Percentiles rank a stretch among this genome's conserved stretches.
These are phyloP conservation scores for Agrostemma githago DNA, from an alignment of 148 eudicot species.

Conservation along the genomic window DNA sequence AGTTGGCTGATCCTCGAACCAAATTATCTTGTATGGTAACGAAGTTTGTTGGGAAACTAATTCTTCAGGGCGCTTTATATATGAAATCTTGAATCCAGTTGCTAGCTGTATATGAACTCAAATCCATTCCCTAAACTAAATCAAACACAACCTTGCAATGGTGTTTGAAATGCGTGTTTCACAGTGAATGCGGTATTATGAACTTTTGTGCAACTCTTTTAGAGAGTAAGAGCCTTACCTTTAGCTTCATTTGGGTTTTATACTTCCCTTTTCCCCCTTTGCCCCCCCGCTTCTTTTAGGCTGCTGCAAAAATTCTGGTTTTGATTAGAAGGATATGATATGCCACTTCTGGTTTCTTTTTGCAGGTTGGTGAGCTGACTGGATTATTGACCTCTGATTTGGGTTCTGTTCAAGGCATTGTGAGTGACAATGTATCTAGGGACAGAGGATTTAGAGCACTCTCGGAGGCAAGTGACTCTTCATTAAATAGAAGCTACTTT, in stretches of 20 bases:
- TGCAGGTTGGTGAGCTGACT: conserved; percentile 93
- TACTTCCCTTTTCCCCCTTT: background rate
- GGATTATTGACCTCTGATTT: conserved; percentile 92
- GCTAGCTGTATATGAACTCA: background rate
- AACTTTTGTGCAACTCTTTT: background rate
- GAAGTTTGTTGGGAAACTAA: background rate
- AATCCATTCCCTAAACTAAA: background rate
- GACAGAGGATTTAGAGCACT: conserved; percentile 98
- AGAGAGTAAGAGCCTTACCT: background rate
- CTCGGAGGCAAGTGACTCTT: conserved; percentile 96
- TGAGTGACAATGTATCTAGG: conserved; percentile 84
- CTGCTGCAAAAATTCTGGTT: background rate
- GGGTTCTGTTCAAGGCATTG: conserved; percentile 76
- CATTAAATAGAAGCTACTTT: conserved; percentile 59
- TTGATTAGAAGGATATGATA: background rate
- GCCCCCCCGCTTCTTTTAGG: background rate
- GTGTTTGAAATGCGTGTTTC: background rate
- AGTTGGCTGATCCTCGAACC: background rate
- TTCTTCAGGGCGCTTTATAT: background rate
- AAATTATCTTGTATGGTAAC: background rate
- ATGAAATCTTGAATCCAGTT: no score
- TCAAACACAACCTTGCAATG: background rate
- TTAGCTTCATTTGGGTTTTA: conserved; percentile 2
- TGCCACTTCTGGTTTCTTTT: conserved; percentile 16
- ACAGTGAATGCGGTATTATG: background rate